Base-by-base conservation (phyloP, 495 filamentous ascomycete species). In the Podospora comata region DNA sequence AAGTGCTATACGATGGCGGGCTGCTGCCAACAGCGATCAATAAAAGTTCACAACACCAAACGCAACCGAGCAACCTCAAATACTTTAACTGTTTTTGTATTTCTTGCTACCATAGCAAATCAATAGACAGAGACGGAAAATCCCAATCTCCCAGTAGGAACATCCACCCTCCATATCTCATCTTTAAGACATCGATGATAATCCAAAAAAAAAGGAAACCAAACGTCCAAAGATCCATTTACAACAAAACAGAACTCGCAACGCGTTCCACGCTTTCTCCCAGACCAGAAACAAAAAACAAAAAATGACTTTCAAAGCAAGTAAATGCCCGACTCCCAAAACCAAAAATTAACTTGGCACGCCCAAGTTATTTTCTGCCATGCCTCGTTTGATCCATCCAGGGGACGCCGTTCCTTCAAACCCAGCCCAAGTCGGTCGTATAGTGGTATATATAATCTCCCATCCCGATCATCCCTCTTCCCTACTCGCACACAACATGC, bases 321-420 rank as follows among this genome's bases (percentile, higher is more conserved):
- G 39, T 48, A 11, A 48, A 23, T 23, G 23, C 23, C 23, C 23
- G 23, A 23, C 23, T 23, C 23, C 23, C 23, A 23, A 23, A 23
- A 23, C 23, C 23, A 23, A 23, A 23, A 23, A 23, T 23, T 23
- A 23, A 23, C 23, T 23, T 23, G 20, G 23, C 23, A 23, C 0
- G 23, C 23, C 23, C 23, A 23, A 23, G 23, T 23, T 23, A 23
- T 23, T 48, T 48, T 16, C 5, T 48, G 39, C 39, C 39, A 48
- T 48, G 39, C 39, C 39, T 48, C 39, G 39, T 48, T 48, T 48
- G 39, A 48, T 48, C 39, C 5, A 48, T 18, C 39, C 39, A 48
- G 39, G 39, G 39, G 39, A 48, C 39, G 39, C 39, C 39, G 15
- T 48, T 48, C 39, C 39, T 58, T 58, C 59, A 57, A 63, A 23